phyloP scores from a whole-genome alignment of 176 grass and related monocot genomes.

The Zoysia pacifica region DNA sequence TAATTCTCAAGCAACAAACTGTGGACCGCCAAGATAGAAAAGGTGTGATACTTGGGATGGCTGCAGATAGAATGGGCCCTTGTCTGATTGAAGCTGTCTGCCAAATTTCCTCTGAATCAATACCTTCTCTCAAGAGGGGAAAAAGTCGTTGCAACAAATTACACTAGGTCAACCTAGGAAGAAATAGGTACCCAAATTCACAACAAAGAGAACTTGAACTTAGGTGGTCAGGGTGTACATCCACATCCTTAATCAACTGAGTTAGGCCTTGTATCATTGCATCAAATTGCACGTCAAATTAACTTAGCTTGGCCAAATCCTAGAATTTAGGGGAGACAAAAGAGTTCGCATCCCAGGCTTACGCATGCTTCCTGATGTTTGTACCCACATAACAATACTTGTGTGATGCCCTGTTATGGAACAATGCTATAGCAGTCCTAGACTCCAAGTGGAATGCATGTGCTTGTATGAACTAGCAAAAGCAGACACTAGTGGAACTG shows the following conservation, averaged over 20 bases:
- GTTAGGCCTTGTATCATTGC: not conserved
- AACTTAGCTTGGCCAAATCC: conserved; percentile 3
- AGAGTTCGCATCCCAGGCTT: not conserved
- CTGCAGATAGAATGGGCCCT: not conserved
- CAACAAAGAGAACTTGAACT: not conserved
- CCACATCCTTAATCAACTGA: no score
- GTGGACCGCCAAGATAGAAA: conserved; percentile 5
- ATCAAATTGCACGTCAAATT: not conserved
- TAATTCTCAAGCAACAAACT: conserved; percentile 33
- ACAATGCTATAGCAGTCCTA: not conserved
- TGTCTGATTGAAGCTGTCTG: conserved; percentile 37
- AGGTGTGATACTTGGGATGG: not conserved
- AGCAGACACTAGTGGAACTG: not conserved
- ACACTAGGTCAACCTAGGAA: conserved; percentile 4
- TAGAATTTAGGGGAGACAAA: not conserved
- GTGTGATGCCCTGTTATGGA: not conserved
- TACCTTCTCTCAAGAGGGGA: not conserved
- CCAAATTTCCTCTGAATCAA: conserved; percentile 12
- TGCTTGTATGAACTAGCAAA: not conserved
- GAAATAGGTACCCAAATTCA: conserved; percentile 6
- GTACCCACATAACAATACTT: not conserved
- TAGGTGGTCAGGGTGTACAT: not conserved
- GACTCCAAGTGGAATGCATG: not conserved
- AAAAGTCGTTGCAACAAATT: not conserved
- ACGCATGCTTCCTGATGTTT: not conserved